Base-by-base conservation (phyloP, 2,329 filamentous ascomycete species). In the Sporothrix dimorphospora region DNA sequence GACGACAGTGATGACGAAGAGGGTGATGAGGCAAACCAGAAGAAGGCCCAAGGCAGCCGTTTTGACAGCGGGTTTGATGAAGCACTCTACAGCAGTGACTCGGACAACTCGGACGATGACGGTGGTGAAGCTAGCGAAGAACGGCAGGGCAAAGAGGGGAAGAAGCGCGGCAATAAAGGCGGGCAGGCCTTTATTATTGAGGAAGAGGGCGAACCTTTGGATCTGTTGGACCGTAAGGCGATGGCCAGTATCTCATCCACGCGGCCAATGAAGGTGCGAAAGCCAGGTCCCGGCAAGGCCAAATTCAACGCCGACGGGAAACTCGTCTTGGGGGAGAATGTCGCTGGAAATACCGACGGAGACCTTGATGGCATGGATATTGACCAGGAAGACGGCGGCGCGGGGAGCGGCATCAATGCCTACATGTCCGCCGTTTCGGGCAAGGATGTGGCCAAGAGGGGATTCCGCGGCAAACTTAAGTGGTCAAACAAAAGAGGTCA, bases 31-130 rank as follows among this genome's bases (percentile, higher is more conserved):
- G 86, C 85, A 1, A 84, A 83, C 21, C 84, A 85, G 12, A 84
- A 81, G 24, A 83, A 77, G 77, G 83, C 83, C 76, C 81, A 83
- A 71, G 86, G 87, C 79, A 83, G 88, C 77, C 89, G 90, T 73
- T 97, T 97, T 79, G 94, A 94, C 81, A 97, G 92, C 81, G 95
- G 97, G 78, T 98, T 96, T 81, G 95, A 98, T 80, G 92, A 97
- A 81, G 94, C 95, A n/a, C 89, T 99, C 45, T 97, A 94, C 79
- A 93, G 89, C 76, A 89, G 90, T 42, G 88, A 85, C 7, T 89
- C 86, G 1, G 90, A 89, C 72, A 88, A 89, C 72, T 89, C 88
- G 11, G 89, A 91, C 19, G 65, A 53, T 24, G 69, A 61, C 9
- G 70, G 42, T 40, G 73, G 42, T 24, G 69, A 45, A 1, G 70